These are phyloP conservation scores for Pelargonium fulgidum DNA, from an alignment of 441 rosid genomes.

Conservation along the genomic window DNA sequence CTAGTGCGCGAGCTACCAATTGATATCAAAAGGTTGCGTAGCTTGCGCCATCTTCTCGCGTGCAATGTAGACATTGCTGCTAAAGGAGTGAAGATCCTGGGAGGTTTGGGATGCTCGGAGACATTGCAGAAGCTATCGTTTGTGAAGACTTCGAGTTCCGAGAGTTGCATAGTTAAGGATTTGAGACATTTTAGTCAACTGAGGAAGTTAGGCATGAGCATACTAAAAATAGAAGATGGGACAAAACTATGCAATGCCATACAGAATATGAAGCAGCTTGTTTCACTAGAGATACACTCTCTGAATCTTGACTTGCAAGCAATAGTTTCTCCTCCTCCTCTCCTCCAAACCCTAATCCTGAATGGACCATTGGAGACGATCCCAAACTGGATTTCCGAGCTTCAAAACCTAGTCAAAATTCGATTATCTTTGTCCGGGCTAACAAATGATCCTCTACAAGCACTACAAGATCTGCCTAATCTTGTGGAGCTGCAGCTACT, in stretches of 20 bases:
- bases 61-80: not conserved
- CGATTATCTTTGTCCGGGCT: not conserved
- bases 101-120: not conserved
- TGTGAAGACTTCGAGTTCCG: not conserved
- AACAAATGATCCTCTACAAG: not conserved
- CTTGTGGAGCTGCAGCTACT: not conserved
- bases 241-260: not conserved
- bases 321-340: not conserved
- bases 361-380: not conserved
- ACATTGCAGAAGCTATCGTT: not conserved
- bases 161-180: not conserved
- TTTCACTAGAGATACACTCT: not conserved
- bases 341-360: not conserved
- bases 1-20: slow-evolving; percentile 2
- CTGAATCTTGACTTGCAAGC: not conserved
- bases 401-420: not conserved
- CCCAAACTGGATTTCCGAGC: not conserved
- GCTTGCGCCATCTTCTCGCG: not conserved
- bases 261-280: not conserved
- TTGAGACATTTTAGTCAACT: not conserved
- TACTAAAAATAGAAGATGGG: not conserved
- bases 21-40: slow-evolving; percentile 2
- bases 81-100: not conserved
- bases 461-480: not conserved
- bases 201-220: not conserved